Conservation (phyloP, 2,329 filamentous ascomycete species). For the Aspergillus fijiensis region DNA sequence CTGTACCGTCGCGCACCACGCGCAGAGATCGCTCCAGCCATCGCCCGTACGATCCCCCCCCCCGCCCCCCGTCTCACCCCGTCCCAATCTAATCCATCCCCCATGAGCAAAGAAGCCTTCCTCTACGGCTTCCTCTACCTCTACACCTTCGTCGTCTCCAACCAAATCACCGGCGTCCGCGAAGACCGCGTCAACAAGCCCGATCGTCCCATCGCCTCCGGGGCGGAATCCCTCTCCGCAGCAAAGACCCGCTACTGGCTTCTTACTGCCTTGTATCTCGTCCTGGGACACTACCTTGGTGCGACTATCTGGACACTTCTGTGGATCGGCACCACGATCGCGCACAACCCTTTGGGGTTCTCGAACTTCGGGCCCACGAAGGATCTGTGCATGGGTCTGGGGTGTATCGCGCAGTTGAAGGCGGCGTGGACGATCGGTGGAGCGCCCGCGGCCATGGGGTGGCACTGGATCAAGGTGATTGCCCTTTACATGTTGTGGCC, state of each 20-base stretch:
- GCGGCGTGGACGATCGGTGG: neutral
- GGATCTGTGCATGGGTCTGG: neutral
- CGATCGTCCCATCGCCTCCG: neutral
- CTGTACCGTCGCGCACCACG: neutral
- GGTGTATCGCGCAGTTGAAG: neutral
- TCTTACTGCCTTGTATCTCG: neutral
- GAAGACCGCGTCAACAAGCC: slow-evolving; percentile 4
- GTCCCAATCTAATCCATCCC: neutral
- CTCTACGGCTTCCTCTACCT: neutral
- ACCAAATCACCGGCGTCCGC: neutral
- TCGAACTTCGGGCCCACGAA: neutral
- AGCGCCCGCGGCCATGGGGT: neutral
- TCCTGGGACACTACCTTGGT: neutral
- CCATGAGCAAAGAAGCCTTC: neutral
- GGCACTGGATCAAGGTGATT: neutral
- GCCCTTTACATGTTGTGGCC: neutral
- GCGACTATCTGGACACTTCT: neutral
- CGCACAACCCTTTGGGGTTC: neutral
- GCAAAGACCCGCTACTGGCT: neutral
- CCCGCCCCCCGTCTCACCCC: neutral
- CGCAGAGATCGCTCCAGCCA: neutral
- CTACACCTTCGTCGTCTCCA: neutral
- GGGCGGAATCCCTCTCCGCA: neutral
- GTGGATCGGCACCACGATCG: neutral
- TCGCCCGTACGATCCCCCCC: neutral